Conservation (phyloP, 2,329 filamentous ascomycete species). For the Talaromyces sp. region DNA sequence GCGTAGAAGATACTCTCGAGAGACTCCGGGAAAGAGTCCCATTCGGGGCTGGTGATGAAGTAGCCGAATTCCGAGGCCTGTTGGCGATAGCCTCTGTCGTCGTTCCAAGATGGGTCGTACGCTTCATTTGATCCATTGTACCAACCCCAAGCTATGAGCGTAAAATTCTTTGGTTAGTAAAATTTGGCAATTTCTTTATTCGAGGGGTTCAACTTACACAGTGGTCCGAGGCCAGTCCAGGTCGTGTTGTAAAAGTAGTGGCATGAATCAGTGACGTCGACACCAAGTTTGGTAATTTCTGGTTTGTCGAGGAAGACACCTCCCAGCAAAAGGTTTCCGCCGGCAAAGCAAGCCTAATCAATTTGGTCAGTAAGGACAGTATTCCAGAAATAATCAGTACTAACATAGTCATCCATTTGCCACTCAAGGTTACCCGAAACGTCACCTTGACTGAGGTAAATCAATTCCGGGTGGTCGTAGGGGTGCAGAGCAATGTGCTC, state of each 20-base stretch:
- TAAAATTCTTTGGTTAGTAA: neutral
- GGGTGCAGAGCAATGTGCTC: conserved; percentile 17
- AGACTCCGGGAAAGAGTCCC: conserved; percentile 16
- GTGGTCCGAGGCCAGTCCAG: conserved; percentile 14
- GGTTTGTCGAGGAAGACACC: conserved; percentile 18
- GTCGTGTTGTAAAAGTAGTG: conserved; percentile 27
- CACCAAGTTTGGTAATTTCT: conserved; percentile 22
- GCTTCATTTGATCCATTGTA: conserved; percentile 15
- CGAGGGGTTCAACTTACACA: conserved; percentile 4
- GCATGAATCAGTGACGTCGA: conserved; percentile 23
- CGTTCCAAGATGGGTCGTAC: conserved; percentile 14
- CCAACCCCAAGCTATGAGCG: conserved; percentile 13
- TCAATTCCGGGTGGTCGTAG: conserved; percentile 16
- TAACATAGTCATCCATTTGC: conserved; percentile 19
- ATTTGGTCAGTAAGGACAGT: neutral
- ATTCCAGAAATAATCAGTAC: neutral
- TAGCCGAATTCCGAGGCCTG: conserved; percentile 15
- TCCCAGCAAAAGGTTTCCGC: conserved; percentile 19
- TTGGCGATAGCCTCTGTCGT: conserved; percentile 12
- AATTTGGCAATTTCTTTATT: neutral
- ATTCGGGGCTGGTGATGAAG: conserved; percentile 15
- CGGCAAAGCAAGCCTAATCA: conserved; percentile 18
- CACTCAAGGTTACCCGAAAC: conserved; percentile 17
- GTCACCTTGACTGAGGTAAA: conserved; percentile 17
- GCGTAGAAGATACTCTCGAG: conserved; percentile 17